Percentiles rank a stretch among this genome's conserved stretches.
Conservation (phyloP, 1,139 yeast species). For the Kurtzmaniella quercitrusa region DNA sequence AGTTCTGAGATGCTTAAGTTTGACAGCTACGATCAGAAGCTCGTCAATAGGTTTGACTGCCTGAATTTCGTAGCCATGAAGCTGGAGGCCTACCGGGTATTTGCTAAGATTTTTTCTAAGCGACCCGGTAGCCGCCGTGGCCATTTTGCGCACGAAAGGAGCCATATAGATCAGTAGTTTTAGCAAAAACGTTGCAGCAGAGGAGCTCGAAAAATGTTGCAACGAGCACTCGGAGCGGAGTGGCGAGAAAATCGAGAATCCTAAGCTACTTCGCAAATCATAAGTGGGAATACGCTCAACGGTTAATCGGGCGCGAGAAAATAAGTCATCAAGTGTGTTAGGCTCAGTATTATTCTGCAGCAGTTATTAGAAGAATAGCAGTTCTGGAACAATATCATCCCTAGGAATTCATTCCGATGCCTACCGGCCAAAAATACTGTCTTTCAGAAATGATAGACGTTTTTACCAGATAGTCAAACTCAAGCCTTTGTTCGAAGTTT, state of each 20-base stretch:
- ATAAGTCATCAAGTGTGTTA: no score
- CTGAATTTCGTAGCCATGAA: constrained; percentile 63
- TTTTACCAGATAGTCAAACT: no score
- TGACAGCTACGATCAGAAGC: constrained; percentile 75
- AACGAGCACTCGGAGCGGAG: not conserved
- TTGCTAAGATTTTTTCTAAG: constrained; percentile 22
- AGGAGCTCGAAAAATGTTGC: not conserved
- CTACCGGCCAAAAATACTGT: no score
- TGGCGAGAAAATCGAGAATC: not conserved
- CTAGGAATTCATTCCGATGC: no score
- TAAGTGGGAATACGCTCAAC: no score
- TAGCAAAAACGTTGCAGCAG: not conserved
- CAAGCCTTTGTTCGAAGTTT: no score
- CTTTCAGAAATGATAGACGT: no score
- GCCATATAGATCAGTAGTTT: not conserved
- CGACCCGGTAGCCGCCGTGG: constrained; percentile 6
- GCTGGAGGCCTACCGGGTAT: constrained; percentile 59
- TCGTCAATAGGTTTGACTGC: constrained; percentile 74
- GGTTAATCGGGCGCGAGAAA: no score
- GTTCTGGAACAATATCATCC: no score
- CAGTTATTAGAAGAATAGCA: no score
- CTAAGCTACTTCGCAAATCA: no score
- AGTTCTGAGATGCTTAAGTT: constrained; percentile 59
- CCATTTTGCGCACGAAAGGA: constrained; percentile 2
- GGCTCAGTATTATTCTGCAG: no score